Conservation (phyloP, 495 filamentous ascomycete genomes). For the Bombardia bombarda region DNA sequence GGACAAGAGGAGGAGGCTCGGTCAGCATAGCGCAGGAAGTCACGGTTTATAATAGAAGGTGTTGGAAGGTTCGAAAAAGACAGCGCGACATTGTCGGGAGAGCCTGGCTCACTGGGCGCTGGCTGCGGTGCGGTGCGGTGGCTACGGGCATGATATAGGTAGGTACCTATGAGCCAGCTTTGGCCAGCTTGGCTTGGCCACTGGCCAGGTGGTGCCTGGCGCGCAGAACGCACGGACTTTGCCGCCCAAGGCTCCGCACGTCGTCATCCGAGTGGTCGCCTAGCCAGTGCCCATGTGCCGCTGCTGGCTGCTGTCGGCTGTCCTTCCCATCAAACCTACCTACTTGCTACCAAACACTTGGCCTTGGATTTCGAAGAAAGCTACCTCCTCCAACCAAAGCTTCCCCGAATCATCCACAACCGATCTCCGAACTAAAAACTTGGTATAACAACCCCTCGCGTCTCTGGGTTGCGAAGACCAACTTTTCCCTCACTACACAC, state of each 20-base stretch:
- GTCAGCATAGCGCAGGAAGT: too few species aligned
- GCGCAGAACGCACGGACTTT: slow-evolving; percentile 23
- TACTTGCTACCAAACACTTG: slow-evolving; percentile 5
- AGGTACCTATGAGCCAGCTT: too few species aligned
- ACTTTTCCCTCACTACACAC: too few species aligned
- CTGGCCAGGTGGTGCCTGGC: slow-evolving; percentile 11
- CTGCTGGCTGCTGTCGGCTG: slow-evolving; percentile 10
- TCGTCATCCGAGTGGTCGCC: slow-evolving; percentile 33
- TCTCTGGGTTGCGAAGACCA: background rate
- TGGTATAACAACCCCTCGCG: slow-evolving; percentile 3
- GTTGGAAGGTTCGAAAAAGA: too few species aligned
- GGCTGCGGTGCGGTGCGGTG: too few species aligned
- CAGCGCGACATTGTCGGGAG: too few species aligned
- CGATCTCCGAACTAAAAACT: slow-evolving; percentile 4
- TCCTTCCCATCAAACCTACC: slow-evolving; percentile 13
- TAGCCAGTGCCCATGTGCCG: slow-evolving; percentile 6
- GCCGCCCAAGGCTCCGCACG: slow-evolving; percentile 26
- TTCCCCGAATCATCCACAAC: slow-evolving; percentile 1
- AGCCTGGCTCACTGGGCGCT: too few species aligned
- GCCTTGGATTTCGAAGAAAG: slow-evolving; percentile 3
- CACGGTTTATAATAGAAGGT: too few species aligned
- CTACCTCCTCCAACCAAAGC: slow-evolving; percentile 1
- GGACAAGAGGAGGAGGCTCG: too few species aligned
- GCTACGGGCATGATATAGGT: too few species aligned
- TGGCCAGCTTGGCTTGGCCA: too few species aligned